Evolutionary conservation across 345 rosid species (phyloP).

Genomic region (Eucalyptus guilfoylei): DNA sequence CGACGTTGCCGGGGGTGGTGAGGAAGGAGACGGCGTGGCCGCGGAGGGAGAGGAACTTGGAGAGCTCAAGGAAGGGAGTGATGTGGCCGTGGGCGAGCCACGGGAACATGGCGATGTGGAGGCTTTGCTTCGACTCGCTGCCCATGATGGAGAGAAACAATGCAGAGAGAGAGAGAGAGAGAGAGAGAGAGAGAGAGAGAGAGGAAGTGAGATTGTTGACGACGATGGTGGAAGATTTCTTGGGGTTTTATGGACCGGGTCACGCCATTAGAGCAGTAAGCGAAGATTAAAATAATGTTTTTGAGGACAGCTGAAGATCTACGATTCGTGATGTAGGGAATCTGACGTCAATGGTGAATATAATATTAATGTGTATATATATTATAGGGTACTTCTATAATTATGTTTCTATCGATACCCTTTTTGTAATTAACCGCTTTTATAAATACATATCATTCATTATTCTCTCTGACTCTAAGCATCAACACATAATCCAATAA

Average conservation of each 20-base stretch:
- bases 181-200: too few species aligned
- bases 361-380: too few species aligned
- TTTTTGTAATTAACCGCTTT: too few species aligned
- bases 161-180: too few species aligned
- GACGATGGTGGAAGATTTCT: not conserved
- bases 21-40: not conserved
- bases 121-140: not conserved
- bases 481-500: too few species aligned
- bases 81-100: not conserved
- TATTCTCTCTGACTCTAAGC: too few species aligned
- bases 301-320: not conserved
- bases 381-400: too few species aligned
- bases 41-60: not conserved
- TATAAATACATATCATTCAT: too few species aligned
- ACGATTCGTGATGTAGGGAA: not conserved
- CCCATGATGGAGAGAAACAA: not conserved
- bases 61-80: not conserved
- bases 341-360: not conserved
- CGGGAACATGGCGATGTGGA: not conserved
- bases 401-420: too few species aligned
- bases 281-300: not conserved
- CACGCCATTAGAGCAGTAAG: not conserved
- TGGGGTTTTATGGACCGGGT: not conserved
- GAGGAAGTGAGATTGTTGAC: not conserved
- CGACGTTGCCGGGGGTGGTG: not conserved